Evolutionary conservation across 352 stramenopile species (phyloP).

Genomic region (Phytophthora cajani): DNA sequence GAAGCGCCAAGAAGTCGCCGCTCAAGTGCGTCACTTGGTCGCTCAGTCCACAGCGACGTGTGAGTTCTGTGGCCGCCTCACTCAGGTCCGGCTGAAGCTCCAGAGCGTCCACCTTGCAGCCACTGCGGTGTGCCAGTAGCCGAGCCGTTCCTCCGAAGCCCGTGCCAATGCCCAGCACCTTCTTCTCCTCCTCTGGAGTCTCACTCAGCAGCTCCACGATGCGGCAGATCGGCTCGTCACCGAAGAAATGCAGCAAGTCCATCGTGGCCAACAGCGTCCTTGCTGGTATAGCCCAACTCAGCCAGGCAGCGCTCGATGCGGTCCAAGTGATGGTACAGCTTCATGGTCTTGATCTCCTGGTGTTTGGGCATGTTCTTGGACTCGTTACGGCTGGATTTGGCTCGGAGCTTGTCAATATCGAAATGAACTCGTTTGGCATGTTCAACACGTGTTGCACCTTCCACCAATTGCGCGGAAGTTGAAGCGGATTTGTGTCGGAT

Average conservation of each 20-base stretch:
- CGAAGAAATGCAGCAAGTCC: constrained; percentile 78
- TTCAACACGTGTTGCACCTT: not conserved
- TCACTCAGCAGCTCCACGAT: constrained; percentile 50
- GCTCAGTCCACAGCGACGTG: constrained; percentile 57
- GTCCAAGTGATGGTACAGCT: constrained; percentile 84
- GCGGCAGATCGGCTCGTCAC: constrained; percentile 59
- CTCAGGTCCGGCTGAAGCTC: constrained; percentile 84
- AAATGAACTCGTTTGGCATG: constrained; percentile 2
- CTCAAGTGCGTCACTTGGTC: constrained; percentile 59
- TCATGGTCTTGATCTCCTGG: constrained; percentile 89
- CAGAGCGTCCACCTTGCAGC: constrained; percentile 72
- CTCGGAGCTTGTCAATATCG: not conserved
- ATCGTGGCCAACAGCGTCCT: constrained; percentile 45
- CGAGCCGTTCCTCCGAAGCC: constrained; percentile 90
- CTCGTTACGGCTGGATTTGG: not conserved
- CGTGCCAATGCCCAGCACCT: constrained; percentile 89
- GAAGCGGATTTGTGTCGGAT: not conserved
- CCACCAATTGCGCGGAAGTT: not conserved
- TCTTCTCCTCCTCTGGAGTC: constrained; percentile 16
- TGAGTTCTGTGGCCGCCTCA: constrained; percentile 62
- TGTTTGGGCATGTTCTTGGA: constrained; percentile 27
- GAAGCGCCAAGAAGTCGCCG: constrained; percentile 67
- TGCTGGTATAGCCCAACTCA: constrained; percentile 31
- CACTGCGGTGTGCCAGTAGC: constrained; percentile 75
- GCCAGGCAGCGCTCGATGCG: constrained; percentile 77